Base-by-base conservation (phyloP, 768 basidiomycete species). In the Rhodocollybia butyracea region DNA sequence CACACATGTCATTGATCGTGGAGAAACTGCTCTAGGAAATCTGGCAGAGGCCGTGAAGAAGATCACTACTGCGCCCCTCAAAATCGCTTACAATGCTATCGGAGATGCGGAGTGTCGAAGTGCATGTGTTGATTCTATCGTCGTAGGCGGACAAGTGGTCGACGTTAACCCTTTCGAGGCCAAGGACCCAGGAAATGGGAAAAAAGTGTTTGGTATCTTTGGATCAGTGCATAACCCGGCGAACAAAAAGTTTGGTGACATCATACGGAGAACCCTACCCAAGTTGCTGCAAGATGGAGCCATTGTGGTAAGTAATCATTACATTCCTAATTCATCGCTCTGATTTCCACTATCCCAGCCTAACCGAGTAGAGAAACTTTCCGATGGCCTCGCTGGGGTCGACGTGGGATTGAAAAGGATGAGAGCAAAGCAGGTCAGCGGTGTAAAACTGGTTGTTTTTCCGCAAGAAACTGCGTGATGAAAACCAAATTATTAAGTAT, bases 1-100 rank as follows among this genome's bases (percentile, higher is more conserved):
- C 3, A 75, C 77, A 1, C 56, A 73, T 38, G 65, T 80, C 19
- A 56, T 80, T 30, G 70, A 76, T 54, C 63, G 67, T 10, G 34
- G 29, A 17, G 32, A 38, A 19, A 39, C 42, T 3, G 27, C 55
- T n/a, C 3, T 47, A 13, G n/a, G 10, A n/a, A 40, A 36, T 13
- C 38, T 56, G 21, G 26, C 46, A 13, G 45, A 31, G 38, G 12
- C 46, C 5, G 47, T 38, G 17, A 56, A 42, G 34, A 27, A 54
- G 22, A 54, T 54, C 10, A 32, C 31, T 3, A 21, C 4, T 11
- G 43, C 11, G 3, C 53, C 55, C 12, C n/a, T 56, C n/a, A 50
- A 48, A 19, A 24, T 56, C 2, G 55, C 36, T 17, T 56, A 39
- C 46, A 34, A 54, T 38, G 40, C 42, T 21, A 21, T 45, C 13